These are phyloP conservation scores for Tulasnella sp. DNA, from an alignment of 768 basidiomycete genomes.

Conservation along the genomic window DNA sequence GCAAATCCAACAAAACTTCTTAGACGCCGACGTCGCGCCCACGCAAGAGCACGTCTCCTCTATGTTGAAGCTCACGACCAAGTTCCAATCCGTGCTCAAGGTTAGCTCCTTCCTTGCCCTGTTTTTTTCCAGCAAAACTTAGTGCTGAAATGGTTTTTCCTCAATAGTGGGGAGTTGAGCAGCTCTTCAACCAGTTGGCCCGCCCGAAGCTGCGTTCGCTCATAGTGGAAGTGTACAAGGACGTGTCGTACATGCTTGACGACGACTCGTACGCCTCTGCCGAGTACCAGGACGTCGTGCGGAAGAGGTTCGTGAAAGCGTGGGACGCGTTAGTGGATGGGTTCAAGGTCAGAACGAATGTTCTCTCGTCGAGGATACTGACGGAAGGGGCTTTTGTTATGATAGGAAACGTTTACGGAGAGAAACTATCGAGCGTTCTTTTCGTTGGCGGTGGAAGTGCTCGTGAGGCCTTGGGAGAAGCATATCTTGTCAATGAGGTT, in stretches of 20 bases:
- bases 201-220: constrained; percentile 77
- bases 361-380: neutral
- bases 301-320: constrained; percentile 78
- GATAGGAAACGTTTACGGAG: constrained; percentile 86
- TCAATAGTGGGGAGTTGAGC: constrained; percentile 61
- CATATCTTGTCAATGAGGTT: constrained; percentile 67
- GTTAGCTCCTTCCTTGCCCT: too few relatives aligned
- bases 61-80: constrained; percentile 43
- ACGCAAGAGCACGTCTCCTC: constrained; percentile 40
- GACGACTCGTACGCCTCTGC: constrained; percentile 76
- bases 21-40: constrained; percentile 39
- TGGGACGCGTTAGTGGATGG: constrained; percentile 84
- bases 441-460: constrained; percentile 68
- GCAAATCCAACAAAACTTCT: constrained; percentile 54
- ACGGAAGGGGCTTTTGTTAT: constrained; percentile 1
- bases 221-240: constrained; percentile 80
- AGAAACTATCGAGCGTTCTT: constrained; percentile 81
- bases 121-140: too few relatives aligned
- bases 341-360: constrained; percentile 64
- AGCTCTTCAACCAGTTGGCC: constrained; percentile 89
- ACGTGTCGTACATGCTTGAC: constrained; percentile 77
- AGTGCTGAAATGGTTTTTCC: constrained; percentile 37
- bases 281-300: constrained; percentile 74
- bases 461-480: constrained; percentile 96
- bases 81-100: constrained; percentile 62